These are phyloP conservation scores for Rhodomyrtus psidioides DNA, from an alignment of 441 rosid genomes.

Conservation along the genomic window DNA sequence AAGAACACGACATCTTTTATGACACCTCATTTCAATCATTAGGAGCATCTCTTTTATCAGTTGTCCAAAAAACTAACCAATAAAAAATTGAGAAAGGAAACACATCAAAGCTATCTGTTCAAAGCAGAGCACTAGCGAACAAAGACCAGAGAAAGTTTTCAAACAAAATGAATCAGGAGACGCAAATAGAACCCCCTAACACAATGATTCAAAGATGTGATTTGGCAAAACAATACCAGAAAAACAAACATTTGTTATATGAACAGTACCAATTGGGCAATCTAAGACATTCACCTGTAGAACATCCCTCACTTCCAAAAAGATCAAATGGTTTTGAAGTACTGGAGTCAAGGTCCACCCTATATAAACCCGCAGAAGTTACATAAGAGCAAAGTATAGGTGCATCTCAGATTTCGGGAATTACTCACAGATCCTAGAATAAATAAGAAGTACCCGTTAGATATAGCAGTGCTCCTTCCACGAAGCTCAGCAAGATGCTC, in stretches of 20 bases:
- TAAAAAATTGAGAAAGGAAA: neutral
- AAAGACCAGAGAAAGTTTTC: neutral
- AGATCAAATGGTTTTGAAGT: conserved; percentile 61
- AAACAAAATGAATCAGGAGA: neutral
- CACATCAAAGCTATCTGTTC: neutral
- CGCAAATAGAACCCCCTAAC: neutral
- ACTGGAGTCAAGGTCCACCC: conserved; percentile 55
- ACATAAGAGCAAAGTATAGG: neutral
- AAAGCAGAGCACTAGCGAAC: neutral
- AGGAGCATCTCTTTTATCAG: neutral
- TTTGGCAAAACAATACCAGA: neutral
- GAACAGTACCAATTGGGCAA: neutral
- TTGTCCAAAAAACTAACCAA: neutral
- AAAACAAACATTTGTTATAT: neutral
- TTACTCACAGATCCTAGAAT: neutral
- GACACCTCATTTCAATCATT: neutral
- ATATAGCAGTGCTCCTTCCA: conserved; percentile 41
- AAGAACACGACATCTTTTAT: neutral
- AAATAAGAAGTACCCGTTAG: conserved; percentile 33
- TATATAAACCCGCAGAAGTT: conserved; percentile 16
- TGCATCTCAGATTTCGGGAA: neutral
- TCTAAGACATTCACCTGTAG: conserved; percentile 42
- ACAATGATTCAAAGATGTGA: neutral
- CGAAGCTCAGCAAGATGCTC: conserved; percentile 93
- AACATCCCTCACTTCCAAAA: conserved; percentile 52